Evolutionary conservation across 1,139 yeast genomes (phyloP), one percentile per base, ranked within the genome.

Genomic region (Taphrina confusa): DNA sequence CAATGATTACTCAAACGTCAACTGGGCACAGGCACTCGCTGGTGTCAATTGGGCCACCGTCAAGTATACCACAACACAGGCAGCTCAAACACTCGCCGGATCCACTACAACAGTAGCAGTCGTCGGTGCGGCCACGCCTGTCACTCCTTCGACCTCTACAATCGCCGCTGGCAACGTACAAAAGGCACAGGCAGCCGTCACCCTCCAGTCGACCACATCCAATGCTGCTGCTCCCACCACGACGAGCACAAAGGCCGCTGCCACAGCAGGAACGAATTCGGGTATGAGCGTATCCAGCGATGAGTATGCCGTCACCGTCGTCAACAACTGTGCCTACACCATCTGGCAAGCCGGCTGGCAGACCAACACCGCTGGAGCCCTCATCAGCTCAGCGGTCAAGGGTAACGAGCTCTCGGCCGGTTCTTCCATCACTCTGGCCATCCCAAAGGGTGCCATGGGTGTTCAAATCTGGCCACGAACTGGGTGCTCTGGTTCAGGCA

Each of bases 321-420:
- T 54, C 58, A 54, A 54, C 51, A 54, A 54, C 51, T 54, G 58
- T 34, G 51, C 45, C 6, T 44, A 42, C 42, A 34, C 49, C 31
- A 54, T 54, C 51, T 54, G 58, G 58, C 58, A 54, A 25, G 58
- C 58, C 12, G 58, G 58, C 12, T 54, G 58, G 58, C 58, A 54
- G 40, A 54, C 58, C 12, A 54, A 54, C 58, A 54, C 49, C 12
- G 51, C 50, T 18, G 58, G 58, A 18, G 58, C 34, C 8, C 20
- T 54, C 44, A 46, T 54, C 42, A 36, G 40, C 58, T 22, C 44
- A 12, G 51, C 42, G 12, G 58, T 54, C 27, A 34, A 42, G 23
- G 58, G 58, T 20, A 54, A 54, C 34, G 37, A 45, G 28, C 31
- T 54, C 45, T 31, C 58, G 16, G 58, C 58, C 16, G 58, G 58